Evolutionary conservation across 2,329 filamentous ascomycete species (phyloP), one percentile per base, ranked within the genome.

Genomic region (Tolypocladium amazonense): DNA sequence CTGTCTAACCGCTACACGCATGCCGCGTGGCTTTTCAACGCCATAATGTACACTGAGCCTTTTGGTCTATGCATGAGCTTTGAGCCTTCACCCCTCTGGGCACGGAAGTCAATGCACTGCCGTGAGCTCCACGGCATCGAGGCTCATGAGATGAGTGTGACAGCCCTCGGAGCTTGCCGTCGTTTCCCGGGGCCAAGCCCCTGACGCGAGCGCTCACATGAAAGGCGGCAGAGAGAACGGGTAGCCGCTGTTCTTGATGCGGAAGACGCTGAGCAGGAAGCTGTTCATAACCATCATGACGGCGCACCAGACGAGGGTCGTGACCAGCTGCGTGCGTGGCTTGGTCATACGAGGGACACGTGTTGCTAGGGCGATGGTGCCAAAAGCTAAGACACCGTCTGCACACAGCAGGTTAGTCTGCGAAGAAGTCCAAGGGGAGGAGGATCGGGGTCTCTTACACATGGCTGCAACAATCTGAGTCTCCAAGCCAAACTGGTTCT

Each of bases 211-310:
- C 50, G 27, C 61, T 69, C 74, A 86, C 76, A 86, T 80, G 75
- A 99, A 97, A 14, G 94, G 94, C 59, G 94, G 94, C 62, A 99
- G 81, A 70, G 87, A 92, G 77, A 97, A 97, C 20, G 92, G 92
- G 75, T 99, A 99, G 30, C 91, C 91, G 39, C 87, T 86, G 71
- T 97, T 99, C 86, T 99, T 99, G 68, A 89, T 80, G 68, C 92
- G 86, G 83, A 99, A 99, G 63, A 96, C 81, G 75, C 90, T 97
- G 65, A 99, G 83, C 64, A 99, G 80, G 77, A 96, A 94, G 78
- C 92, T 96, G 80, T 97, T 97, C 76, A 92, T 85, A 64, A 89
- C 76, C 67, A 96, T 86, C 60, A 97, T 76, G 37, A 94, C 78
- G 54, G 79, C 84, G 25, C 85, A 87, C 89, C 92, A 97, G 52